Evolutionary conservation across 116 monocot genomes (phyloP).

Genomic region (Papilionanthe hybrid): DNA sequence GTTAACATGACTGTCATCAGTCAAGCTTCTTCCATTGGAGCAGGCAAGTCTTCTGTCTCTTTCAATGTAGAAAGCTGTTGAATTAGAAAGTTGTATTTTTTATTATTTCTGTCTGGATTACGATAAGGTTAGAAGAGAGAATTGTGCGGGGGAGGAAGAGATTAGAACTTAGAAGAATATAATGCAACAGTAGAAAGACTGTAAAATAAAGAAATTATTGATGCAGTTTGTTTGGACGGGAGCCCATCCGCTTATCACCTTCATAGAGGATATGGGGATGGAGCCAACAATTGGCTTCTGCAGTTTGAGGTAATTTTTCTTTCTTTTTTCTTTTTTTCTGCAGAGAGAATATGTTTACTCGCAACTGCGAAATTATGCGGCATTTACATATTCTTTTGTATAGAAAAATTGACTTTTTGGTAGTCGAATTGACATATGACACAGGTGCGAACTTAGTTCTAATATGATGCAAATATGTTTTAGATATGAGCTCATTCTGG

Average conservation of each 20-base stretch:
- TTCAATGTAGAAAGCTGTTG: not conserved
- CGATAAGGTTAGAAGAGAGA: too few species aligned
- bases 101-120: too few species aligned
- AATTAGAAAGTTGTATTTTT: not conserved
- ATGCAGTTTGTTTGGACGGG: constrained; percentile 74
- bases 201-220: not conserved
- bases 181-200: not conserved
- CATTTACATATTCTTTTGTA: too few species aligned
- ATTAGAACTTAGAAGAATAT: too few species aligned
- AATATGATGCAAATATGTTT: too few species aligned
- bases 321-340: not conserved
- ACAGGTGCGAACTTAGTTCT: too few species aligned
- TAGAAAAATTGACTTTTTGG: too few species aligned
- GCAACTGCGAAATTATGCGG: too few species aligned
- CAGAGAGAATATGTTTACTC: not conserved
- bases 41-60: constrained; percentile 13
- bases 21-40: constrained; percentile 21
- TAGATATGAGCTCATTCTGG: too few species aligned
- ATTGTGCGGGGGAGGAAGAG: too few species aligned
- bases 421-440: too few species aligned
- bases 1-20: constrained; percentile 39
- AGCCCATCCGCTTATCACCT: constrained; percentile 69
- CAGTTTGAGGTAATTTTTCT: constrained; percentile 52
- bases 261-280: constrained; percentile 38
- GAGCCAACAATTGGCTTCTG: constrained; percentile 56